Conservation (phyloP, 306 rosid genomes). For the Inga oerstediana region DNA sequence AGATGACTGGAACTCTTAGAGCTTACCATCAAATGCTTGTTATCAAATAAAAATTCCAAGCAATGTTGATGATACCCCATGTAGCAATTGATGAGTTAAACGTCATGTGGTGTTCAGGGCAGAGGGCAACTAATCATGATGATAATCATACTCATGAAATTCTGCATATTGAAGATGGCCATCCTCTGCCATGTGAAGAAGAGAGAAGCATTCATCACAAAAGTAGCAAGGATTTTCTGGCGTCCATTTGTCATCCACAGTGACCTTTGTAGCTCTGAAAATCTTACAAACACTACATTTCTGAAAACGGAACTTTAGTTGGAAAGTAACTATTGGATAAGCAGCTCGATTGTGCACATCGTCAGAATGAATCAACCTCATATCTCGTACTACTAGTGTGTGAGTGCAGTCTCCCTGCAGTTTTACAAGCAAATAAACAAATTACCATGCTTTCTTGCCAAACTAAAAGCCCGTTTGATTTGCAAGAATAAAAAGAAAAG, state of each 20-base stretch:
- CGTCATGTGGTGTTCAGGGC: neutral
- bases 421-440: slow-evolving; percentile 20
- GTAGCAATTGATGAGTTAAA: neutral
- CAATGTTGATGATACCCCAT: neutral
- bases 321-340: slow-evolving; percentile 78
- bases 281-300: slow-evolving; percentile 75
- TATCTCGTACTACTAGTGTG: slow-evolving; percentile 74
- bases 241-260: slow-evolving; percentile 77
- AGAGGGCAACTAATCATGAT: slow-evolving; percentile 49
- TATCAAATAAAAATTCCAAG: neutral
- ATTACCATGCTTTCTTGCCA: slow-evolving; percentile 9
- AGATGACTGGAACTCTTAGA: neutral
- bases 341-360: slow-evolving; percentile 64
- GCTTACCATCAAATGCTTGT: neutral
- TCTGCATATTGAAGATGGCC: slow-evolving; percentile 57
- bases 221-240: slow-evolving; percentile 73
- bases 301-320: slow-evolving; percentile 57
- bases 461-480: neutral
- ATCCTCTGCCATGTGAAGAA: slow-evolving; percentile 67
- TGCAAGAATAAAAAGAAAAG: neutral
- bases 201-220: slow-evolving; percentile 73
- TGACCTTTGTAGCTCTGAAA: slow-evolving; percentile 77
- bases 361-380: slow-evolving; percentile 82
- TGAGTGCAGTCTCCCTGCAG: slow-evolving; percentile 84
- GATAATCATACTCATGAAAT: slow-evolving; percentile 62